Evolutionary conservation across 139 green algal species (phyloP), one percentile per base, ranked within the genome.

Genomic region (Picocystis salinarum): DNA sequence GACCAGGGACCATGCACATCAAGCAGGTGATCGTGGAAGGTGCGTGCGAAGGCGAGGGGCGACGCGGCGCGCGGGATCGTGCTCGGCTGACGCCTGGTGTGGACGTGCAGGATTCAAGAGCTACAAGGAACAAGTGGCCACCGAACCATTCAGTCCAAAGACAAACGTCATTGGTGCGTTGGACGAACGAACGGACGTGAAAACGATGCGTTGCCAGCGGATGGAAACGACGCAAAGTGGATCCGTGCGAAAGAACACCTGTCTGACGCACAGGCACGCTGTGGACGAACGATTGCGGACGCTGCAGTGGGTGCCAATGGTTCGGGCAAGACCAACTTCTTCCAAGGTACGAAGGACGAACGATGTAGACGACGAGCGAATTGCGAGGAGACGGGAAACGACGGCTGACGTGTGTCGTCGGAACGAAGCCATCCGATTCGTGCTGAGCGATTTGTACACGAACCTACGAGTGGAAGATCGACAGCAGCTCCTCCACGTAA

Each of bases 241-340:
- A n/a, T n/a, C n/a, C n/a, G n/a, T n/a, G n/a, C n/a, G n/a, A n/a
- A n/a, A n/a, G n/a, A n/a, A n/a, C n/a, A n/a, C n/a, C n/a, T n/a
- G n/a, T n/a, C n/a, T n/a, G n/a, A n/a, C n/a, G n/a, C n/a, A n/a
- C n/a, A n/a, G n/a, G n/a, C n/a, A n/a, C n/a, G n/a, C n/a, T n/a
- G n/a, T n/a, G n/a, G 17, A 13, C n/a, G 17, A 45, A 12, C 39
- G 15, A 18, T 45, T n/a, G 39, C 15, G n/a, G 13, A 15, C 12
- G 13, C 34, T 18, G 47, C 69, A 90, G 88, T 98, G 15, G 88
- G 88, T 6, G 79, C 88, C 9, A 98, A 98, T 55, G 88, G 88
- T n/a, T 91, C 82, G 1, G 88, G 88, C 10, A 98, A 98, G 56
- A 89, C 76, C 10, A 98, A 98, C 62, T 94, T 98, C 53, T 98